Percentiles rank a stretch among this genome's conserved stretches.
Conservation (phyloP, 257 asterid genomes). For the Solanum ahanhuiri region DNA sequence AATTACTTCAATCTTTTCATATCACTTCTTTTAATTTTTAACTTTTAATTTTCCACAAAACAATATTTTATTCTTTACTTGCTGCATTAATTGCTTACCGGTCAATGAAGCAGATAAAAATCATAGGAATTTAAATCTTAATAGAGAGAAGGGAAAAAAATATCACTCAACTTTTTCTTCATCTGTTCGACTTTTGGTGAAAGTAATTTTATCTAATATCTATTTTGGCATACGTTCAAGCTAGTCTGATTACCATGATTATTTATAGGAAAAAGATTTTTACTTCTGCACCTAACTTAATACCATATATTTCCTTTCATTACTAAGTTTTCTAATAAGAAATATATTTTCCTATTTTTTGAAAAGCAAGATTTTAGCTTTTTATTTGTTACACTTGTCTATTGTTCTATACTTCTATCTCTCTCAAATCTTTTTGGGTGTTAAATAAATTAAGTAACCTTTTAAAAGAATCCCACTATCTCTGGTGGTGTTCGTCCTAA, state of each 20-base stretch:
- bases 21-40: background rate
- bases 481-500: background rate
- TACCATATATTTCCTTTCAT: background rate
- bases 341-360: background rate
- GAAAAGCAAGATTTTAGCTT: background rate
- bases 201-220: background rate
- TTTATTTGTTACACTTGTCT: background rate
- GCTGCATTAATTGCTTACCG: background rate
- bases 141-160: background rate
- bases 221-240: background rate
- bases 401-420: background rate
- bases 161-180: background rate
- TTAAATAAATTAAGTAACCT: background rate
- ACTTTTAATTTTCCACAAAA: background rate
- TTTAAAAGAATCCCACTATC: background rate
- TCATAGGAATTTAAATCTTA: background rate
- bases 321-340: background rate
- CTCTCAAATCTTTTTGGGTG: background rate
- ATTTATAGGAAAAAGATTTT: background rate
- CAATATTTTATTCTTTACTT: background rate
- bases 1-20: background rate
- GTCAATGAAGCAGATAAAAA: background rate
- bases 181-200: background rate
- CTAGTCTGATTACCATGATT: fast-evolving
- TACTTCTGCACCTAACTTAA: background rate